Conservation (phyloP, 2,329 filamentous ascomycete species). For the Ophiostoma himal-ulmi region DNA sequence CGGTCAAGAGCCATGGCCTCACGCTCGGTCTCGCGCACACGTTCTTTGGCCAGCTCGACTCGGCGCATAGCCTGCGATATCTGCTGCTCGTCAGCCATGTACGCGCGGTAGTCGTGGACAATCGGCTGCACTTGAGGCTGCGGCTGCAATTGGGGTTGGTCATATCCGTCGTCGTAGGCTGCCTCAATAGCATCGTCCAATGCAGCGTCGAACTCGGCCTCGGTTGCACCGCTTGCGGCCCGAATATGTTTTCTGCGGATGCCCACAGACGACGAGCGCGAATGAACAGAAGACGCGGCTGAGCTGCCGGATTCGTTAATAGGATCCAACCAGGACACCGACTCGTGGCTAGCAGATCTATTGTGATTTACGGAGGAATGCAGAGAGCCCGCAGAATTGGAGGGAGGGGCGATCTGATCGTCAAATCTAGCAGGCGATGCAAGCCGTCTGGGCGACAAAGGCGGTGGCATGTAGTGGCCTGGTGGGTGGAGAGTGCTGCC, state of each 20-base stretch:
- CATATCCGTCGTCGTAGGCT: constrained; percentile 87
- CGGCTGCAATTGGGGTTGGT: constrained; percentile 35
- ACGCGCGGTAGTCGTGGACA: constrained; percentile 29
- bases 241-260: constrained; percentile 65
- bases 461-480: constrained; percentile 60
- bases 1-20: constrained; percentile 60
- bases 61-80: constrained; percentile 55
- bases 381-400: not conserved
- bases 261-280: constrained; percentile 65
- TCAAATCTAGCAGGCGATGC: constrained; percentile 13
- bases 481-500: constrained; percentile 37
- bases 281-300: constrained; percentile 71
- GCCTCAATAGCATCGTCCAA: constrained; percentile 93
- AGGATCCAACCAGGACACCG: constrained; percentile 88
- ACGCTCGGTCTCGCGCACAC: constrained; percentile 65
- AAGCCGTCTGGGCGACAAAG: constrained; percentile 58
- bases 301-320: constrained; percentile 87
- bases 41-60: constrained; percentile 70
- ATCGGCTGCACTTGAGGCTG: not conserved
- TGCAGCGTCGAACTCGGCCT: constrained; percentile 89
- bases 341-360: constrained; percentile 65
- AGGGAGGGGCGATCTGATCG: constrained; percentile 3
- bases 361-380: constrained; percentile 34
- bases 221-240: constrained; percentile 63
- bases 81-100: constrained; percentile 39